Percentiles rank a stretch among this genome's conserved stretches.
phyloP scores from a whole-genome alignment of 306 rosid species.

The Lagenaria siceraria region DNA sequence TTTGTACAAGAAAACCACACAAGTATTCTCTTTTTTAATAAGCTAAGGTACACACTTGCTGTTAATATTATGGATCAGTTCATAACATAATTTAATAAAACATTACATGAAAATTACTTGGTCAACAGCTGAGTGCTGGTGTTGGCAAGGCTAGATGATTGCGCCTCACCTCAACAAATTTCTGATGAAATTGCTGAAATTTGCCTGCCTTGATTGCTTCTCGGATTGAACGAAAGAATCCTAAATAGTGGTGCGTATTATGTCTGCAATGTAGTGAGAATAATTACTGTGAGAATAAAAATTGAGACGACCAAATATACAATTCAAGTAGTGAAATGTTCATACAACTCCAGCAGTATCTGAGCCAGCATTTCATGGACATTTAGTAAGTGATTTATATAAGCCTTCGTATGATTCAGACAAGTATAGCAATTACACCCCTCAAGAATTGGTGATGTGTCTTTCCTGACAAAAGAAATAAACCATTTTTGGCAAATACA shows the following conservation, averaged over 20 bases:
- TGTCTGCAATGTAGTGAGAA: constrained; percentile 49
- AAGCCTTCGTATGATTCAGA: constrained; percentile 72
- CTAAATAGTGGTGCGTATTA: constrained; percentile 74
- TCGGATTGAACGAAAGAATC: constrained; percentile 60
- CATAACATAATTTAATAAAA: not conserved
- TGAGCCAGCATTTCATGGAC: constrained; percentile 96
- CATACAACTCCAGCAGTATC: constrained; percentile 71
- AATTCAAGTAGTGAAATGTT: not conserved
- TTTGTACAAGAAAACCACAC: not conserved
- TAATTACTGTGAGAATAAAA: constrained; percentile 4
- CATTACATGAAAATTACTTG: not conserved
- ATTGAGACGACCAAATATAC: not conserved
- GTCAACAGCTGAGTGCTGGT: constrained; percentile 27
- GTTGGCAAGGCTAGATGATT: constrained; percentile 13
- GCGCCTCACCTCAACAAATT: constrained; percentile 42
- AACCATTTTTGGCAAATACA: not conserved
- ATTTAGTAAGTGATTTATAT: constrained; percentile 81
- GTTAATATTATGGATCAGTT: not conserved
- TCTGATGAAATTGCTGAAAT: constrained; percentile 49
- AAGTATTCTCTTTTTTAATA: not conserved
- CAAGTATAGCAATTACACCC: constrained; percentile 79
- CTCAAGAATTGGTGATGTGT: constrained; percentile 46
- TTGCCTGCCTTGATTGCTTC: constrained; percentile 62
- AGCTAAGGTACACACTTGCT: not conserved
- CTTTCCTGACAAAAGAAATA: constrained; percentile 42